Evolutionary conservation across 2,329 filamentous ascomycete genomes (phyloP).

Genomic region (Incumbomyces lentus): DNA sequence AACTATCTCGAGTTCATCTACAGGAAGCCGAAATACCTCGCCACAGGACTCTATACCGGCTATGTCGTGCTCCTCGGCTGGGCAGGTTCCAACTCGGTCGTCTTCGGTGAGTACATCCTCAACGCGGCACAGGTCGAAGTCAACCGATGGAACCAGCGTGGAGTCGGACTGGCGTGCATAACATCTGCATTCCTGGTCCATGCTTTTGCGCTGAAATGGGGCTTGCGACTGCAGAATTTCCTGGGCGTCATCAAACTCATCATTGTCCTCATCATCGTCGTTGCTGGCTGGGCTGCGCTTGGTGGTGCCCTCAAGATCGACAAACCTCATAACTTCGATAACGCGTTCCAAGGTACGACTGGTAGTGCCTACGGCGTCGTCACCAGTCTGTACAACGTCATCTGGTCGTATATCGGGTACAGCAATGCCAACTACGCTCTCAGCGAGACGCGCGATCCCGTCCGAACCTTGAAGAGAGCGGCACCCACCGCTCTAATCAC

Average conservation of each 20-base stretch:
- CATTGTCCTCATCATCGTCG: slow-evolving; percentile 38
- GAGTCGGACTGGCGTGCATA: slow-evolving; percentile 38
- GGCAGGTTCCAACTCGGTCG: slow-evolving; percentile 43
- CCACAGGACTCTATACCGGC: slow-evolving; percentile 44
- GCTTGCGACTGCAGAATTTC: slow-evolving; percentile 39
- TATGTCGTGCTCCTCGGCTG: slow-evolving; percentile 43
- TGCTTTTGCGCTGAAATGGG: slow-evolving; percentile 36
- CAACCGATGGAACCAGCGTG: slow-evolving; percentile 38
- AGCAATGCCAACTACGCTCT: slow-evolving; percentile 48
- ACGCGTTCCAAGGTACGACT: slow-evolving; percentile 32
- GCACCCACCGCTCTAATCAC: slow-evolving; percentile 45
- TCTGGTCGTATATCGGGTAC: slow-evolving; percentile 48
- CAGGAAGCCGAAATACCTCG: slow-evolving; percentile 41
- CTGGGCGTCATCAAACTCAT: slow-evolving; percentile 42
- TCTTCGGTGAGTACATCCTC: slow-evolving; percentile 43
- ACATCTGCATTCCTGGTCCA: slow-evolving; percentile 40
- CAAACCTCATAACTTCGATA: slow-evolving; percentile 24
- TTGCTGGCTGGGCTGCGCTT: slow-evolving; percentile 34
- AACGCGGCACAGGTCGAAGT: slow-evolving; percentile 31
- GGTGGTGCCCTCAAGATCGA: slow-evolving; percentile 29
- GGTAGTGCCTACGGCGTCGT: slow-evolving; percentile 35
- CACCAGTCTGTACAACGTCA: slow-evolving; percentile 46
- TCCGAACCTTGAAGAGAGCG: slow-evolving; percentile 48
- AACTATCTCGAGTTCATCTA: slow-evolving; percentile 47
- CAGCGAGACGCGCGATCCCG: slow-evolving; percentile 47